Base-by-base conservation (phyloP, 139 green algal species). In the Closterium sp. region DNA sequence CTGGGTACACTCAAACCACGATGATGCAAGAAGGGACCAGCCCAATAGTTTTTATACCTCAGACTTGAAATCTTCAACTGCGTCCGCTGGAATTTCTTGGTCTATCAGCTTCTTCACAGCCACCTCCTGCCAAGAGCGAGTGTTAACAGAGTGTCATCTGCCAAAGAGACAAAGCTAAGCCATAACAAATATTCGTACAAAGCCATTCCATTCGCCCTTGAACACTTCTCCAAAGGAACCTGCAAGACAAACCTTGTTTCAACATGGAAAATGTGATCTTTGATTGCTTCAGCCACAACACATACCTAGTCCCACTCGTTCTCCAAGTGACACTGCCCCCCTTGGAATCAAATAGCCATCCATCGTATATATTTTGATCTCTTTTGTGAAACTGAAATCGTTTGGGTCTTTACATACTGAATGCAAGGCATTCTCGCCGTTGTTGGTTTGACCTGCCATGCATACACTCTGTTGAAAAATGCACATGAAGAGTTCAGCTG, bases 81-180 rank as follows among this genome's bases (percentile, higher is more conserved):
- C 85, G 10, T 93, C 92, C 9, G 19, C n/a, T 27, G 21, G 21
- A 13, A 92, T 22, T n/a, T 89, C 38, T 62, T 94, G 92, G 27
- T 92, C 92, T 32, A 94, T 89, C 32, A 94, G 70, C 42, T 50
- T 38, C 91, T 95, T 95, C 79, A 95, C 90, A 29, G 93, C 93
- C 4, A 95, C 93, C 13, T 94, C 92, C 73, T 87, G 85, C 79
- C 85, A 87, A 31, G 21, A 87, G 27, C 28, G 28, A 87, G 85
- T 32, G 85, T 87, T 24, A 87, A 27, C 62, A 79, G 19, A 79
- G 17, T 24, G 19, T 79, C 10, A 79, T 24, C 62, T 79, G 62
- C 62, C 62, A 79, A 79, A 27, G 0, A 79, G 62, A 24, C 62
- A 7, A 79, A 79, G 62, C 17, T 27, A 79, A 79, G 2, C 62